Base-by-base conservation (phyloP, 768 basidiomycete genomes). In the Lentinula edodes region DNA sequence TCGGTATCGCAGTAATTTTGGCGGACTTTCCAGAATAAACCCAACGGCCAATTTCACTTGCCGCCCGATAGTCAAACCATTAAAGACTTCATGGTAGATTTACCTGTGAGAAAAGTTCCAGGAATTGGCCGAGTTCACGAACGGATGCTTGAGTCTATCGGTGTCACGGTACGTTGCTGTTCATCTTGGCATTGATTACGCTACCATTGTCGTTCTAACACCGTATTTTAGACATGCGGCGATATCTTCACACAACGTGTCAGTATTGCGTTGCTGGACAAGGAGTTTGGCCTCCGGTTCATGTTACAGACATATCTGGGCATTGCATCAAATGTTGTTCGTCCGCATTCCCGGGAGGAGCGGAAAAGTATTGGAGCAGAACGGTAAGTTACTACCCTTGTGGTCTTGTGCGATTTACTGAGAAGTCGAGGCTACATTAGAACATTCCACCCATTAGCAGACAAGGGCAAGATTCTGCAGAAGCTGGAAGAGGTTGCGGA, bases 311-410 rank as follows among this genome's bases (percentile, higher is more conserved):
- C 88, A 0, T 84, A 93, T 72, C 85, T 98, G 10, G 97, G 97
- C 1, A 85, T 98, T 42, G 87, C 89, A 1, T 91, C 89, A 1
- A 98, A 94, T 66, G 74, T 83, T 10, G 93, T 98, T 34, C 78
- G 87, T 60, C 88, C 93, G 5, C 78, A 84, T 51, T 80, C 79
- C 63, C 78, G 96, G 64, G 90, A 93, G 63, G 93, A 93, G 66
- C 78, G 90, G 53, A 98, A 95, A 76, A 94, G 92, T 63, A 92
- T 98, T 39, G 96, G 97, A 0, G 85, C 89, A 35, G 97, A 99
- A 77, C 78, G 91, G 91, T 92, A 66, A 45, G 63, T 20, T 7
- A 39, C 28, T 28, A 53, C 15, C 23, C 28, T 36, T 36, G 0
- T 8, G 13, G 6, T 16, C 35, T 54, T 6, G 6, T 34, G 54